Evolutionary conservation across 768 basidiomycete species (phyloP).

Genomic region (Daedalea quercina): DNA sequence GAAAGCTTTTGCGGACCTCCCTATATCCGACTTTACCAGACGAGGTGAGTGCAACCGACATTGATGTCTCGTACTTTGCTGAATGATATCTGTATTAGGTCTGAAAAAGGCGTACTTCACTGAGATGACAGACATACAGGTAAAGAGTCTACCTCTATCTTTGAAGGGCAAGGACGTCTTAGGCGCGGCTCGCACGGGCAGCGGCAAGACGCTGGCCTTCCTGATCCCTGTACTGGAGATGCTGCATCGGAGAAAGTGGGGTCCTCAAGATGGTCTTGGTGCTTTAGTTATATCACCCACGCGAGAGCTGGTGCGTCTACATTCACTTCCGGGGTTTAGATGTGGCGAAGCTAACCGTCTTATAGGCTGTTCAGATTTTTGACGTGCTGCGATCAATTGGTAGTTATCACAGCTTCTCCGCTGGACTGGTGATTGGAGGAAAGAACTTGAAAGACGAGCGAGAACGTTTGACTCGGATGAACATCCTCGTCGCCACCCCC

Average conservation of each 20-base stretch:
- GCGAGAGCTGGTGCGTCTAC: slow-evolving; percentile 71
- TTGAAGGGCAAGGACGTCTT: slow-evolving; percentile 61
- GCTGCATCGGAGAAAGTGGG: slow-evolving; percentile 62
- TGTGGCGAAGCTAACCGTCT: not conserved
- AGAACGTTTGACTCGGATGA: slow-evolving; percentile 87
- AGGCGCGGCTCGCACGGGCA: slow-evolving; percentile 65
- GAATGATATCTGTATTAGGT: slow-evolving; percentile 35
- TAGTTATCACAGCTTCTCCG: slow-evolving; percentile 85
- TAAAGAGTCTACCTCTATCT: slow-evolving; percentile 50
- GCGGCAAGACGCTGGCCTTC: slow-evolving; percentile 72
- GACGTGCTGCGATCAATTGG: slow-evolving; percentile 93
- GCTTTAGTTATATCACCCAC: slow-evolving; percentile 93
- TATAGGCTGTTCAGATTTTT: slow-evolving; percentile 94
- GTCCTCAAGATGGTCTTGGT: slow-evolving; percentile 69
- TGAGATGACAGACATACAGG: slow-evolving; percentile 80
- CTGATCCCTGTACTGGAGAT: slow-evolving; percentile 61
- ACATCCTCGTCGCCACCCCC: slow-evolving; percentile 97
- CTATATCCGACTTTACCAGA: slow-evolving; percentile 71
- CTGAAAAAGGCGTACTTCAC: slow-evolving; percentile 83
- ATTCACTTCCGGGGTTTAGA: not conserved
- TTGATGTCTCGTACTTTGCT: too few relatives aligned
- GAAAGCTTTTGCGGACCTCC: slow-evolving; percentile 63
- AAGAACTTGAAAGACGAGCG: slow-evolving; percentile 92
- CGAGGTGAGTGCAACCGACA: slow-evolving; percentile 38
- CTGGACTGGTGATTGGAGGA: slow-evolving; percentile 92